Evolutionary conservation across 768 basidiomycete genomes (phyloP).

Genomic region (Podaxis sp.): DNA sequence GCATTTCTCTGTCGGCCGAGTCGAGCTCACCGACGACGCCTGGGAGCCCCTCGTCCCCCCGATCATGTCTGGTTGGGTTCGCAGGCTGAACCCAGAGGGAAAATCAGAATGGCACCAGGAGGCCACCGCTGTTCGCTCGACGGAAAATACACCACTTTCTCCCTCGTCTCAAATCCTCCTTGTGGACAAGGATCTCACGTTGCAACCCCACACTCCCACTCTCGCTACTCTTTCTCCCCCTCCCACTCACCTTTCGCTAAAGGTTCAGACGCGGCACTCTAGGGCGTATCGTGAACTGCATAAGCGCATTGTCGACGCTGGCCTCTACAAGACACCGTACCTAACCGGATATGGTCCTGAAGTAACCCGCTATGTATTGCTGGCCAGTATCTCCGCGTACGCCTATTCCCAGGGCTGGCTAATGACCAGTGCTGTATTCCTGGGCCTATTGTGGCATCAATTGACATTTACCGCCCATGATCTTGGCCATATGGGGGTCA

Average conservation of each 20-base stretch:
- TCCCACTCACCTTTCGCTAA: constrained; percentile 48
- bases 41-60: constrained; percentile 87
- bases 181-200: constrained; percentile 35
- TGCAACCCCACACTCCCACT: constrained; percentile 27
- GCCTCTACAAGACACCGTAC: constrained; percentile 82
- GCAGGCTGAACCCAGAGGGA: constrained; percentile 33
- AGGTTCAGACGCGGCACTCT: constrained; percentile 63
- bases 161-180: constrained; percentile 58
- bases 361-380: constrained; percentile 66
- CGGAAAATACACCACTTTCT: constrained; percentile 24
- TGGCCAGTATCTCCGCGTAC: constrained; percentile 55
- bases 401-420: constrained; percentile 65
- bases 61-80: constrained; percentile 79
- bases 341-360: constrained; percentile 89
- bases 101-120: constrained; percentile 60
- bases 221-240: constrained; percentile 47
- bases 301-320: constrained; percentile 65
- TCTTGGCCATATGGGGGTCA: constrained; percentile 92
- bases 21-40: constrained; percentile 50
- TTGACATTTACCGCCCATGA: constrained; percentile 91
- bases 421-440: constrained; percentile 67
- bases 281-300: constrained; percentile 80
- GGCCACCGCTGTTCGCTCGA: constrained; percentile 39
- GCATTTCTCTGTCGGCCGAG: constrained; percentile 65
- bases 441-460: constrained; percentile 95